Evolutionary conservation across 2,329 filamentous ascomycete genomes (phyloP), one percentile per base, ranked within the genome.

Genomic region (Fusarium lyarnte): DNA sequence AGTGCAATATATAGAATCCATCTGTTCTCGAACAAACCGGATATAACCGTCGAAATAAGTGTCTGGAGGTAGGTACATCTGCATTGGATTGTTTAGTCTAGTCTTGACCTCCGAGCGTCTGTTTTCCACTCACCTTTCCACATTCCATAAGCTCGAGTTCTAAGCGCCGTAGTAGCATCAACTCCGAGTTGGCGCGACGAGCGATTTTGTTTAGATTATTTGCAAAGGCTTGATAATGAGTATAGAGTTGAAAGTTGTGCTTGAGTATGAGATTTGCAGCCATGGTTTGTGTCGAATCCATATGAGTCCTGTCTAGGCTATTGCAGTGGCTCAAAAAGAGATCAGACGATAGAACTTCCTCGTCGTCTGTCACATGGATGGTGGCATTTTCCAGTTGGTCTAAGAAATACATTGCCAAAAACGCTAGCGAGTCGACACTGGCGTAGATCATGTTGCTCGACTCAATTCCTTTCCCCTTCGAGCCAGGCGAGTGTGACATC

Each of bases 141-240:
- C 82, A 82, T 59, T 85, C 82, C 55, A 89, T 81, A 8, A 88
- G 74, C 63, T 88, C 85, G 23, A 89, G 77, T 76, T 89, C 87
- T 3, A 87, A 77, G 49, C 82, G 83, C 19, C 87, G 83, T 23
- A 84, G 79, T 21, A 83, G 86, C 19, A 71, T 45, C 21, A 43
- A 76, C 25, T 82, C 82, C n/a, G 74, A 76, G 35, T 75, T 76
- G 54, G 85, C 77, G 19, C 79, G 81, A 42, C 80, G 77, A 29
- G 79, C 69, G 9, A 88, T 76, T 7, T 75, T 74, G 36, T 77
- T 67, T 33, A 88, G 75, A 36, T 78, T 78, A 8, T 72, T 64
- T 10, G 75, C 58, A 31, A 87, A 78, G 5, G 67, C 72, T 9
- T 78, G 74, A 1, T 74, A 77, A 21, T 80, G 73, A 12, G 73